A percentile compares a stretch with the other conserved stretches of the same genome.
These are phyloP conservation scores for Camellia lanceoleosa DNA, from an alignment of 148 eudicot species.

Conservation along the genomic window DNA sequence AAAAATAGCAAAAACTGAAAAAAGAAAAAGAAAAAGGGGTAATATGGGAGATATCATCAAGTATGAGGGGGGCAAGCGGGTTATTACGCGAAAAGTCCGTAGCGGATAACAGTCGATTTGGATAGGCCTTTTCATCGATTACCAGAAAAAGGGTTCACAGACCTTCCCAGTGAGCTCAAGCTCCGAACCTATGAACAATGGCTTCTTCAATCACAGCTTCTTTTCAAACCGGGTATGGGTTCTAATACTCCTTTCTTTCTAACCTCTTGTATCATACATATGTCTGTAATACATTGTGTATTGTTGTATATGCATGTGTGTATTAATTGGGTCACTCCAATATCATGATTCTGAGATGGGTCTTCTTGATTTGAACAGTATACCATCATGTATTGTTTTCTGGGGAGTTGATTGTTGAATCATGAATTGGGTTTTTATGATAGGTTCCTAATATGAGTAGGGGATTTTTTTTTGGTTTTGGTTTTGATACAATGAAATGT, in stretches of 20 bases:
- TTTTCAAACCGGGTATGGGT: conserved; percentile 22
- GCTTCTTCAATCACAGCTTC: conserved; percentile 24
- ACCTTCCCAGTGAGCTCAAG: neutral
- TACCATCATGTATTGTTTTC: neutral
- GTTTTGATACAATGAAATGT: neutral
- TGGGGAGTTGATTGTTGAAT: conserved; percentile 6
- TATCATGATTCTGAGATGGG: neutral
- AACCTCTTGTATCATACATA: neutral
- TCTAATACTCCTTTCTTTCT: neutral
- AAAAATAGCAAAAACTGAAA: too few species aligned
- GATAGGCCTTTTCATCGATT: neutral
- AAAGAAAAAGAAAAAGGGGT: neutral
- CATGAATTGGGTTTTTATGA: neutral
- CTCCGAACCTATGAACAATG: conserved; percentile 8
- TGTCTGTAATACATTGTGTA: neutral
- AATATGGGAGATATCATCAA: neutral
- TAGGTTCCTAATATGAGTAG: neutral
- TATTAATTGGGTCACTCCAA: neutral
- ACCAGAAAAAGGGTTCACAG: neutral
- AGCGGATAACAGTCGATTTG: neutral
- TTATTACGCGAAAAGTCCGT: neutral
- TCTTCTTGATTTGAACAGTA: neutral
- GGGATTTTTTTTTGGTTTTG: neutral
- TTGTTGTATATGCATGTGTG: neutral
- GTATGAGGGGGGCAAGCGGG: neutral